Base-by-base conservation (phyloP, 148 eudicot species). In the Vaccinium myrtillus region DNA sequence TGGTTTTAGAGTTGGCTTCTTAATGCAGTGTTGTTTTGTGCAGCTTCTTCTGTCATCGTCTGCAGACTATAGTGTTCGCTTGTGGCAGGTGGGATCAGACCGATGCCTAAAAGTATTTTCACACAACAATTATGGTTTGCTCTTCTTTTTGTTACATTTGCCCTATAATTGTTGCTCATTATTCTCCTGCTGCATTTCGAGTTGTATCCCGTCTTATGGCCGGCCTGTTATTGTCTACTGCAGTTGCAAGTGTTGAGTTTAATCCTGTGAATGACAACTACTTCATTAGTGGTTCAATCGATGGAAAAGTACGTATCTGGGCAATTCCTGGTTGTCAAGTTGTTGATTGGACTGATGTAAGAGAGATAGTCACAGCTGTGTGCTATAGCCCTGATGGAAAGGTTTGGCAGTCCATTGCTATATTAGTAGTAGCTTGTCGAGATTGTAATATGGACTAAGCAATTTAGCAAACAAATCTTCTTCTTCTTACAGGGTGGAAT, bases 261-360 rank as follows among this genome's bases (percentile, higher is more conserved):
- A 95, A 93, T 67, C 98, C 96, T n/a, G 88, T 89, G 79, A 88
- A 92, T 86, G 95, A 93, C 56, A 90, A 92, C 76, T 88, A 89
- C 87, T 95, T 95, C 91, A 90, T 94, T 61, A 94, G 95, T 69
- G 98, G 98, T 54, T 94, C 98, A 80, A 93, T 94, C 27, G 98
- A 94, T 79, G 98, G 98, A 67, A 94, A 94, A 85, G 95, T 94
- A 83, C 98, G 98, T 32, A 84, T 94, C 63, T 95, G 98, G 98
- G 91, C 84, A 16, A 83, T 94, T 74, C 84, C 88, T 86, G 78
- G 79, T 77, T 87, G 92, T 83, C 91, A 93, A 87, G 98, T 95
- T 76, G 92, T 91, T 36, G 89, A 91, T 82, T 95, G 98, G 98
- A 90, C 87, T 13, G 96, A 95, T 78, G 86, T 90, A 25, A 92